These are phyloP conservation scores for Daldinia vernicosa DNA, from an alignment of 495 filamentous ascomycete species.

Conservation along the genomic window DNA sequence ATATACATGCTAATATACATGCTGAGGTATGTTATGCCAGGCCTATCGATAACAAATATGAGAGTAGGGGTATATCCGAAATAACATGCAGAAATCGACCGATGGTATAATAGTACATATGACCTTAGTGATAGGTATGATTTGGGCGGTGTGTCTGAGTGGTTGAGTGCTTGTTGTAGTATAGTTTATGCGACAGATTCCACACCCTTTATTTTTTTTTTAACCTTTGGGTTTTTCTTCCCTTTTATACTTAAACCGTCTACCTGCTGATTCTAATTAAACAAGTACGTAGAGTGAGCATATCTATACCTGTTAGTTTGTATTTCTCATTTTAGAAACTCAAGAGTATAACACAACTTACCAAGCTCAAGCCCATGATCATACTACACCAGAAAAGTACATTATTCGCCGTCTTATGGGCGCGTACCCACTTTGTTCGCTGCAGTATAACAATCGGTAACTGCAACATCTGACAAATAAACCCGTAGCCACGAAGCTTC, in stretches of 20 bases:
- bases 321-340: not conserved
- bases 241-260: not conserved
- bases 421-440: slow-evolving; percentile 76
- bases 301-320: slow-evolving; percentile 51
- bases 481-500: slow-evolving; percentile 94
- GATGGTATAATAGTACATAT: not conserved
- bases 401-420: slow-evolving; percentile 84
- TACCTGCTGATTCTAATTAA: slow-evolving; percentile 33
- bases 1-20: not conserved
- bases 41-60: not conserved
- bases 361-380: slow-evolving; percentile 88
- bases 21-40: not conserved
- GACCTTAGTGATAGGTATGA: not conserved
- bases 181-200: slow-evolving; percentile 8
- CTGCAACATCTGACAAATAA: slow-evolving; percentile 94
- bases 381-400: slow-evolving; percentile 94
- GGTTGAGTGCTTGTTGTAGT: not conserved
- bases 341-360: slow-evolving; percentile 56
- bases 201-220: not conserved
- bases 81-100: not conserved
- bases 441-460: slow-evolving; percentile 93
- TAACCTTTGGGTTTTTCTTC: not conserved
- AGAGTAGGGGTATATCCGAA: slow-evolving; percentile 14
- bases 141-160: not conserved
- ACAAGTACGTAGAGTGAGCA: slow-evolving; percentile 64